Evolutionary conservation across 768 basidiomycete genomes (phyloP).

Genomic region (Podaxis mareebaensis): DNA sequence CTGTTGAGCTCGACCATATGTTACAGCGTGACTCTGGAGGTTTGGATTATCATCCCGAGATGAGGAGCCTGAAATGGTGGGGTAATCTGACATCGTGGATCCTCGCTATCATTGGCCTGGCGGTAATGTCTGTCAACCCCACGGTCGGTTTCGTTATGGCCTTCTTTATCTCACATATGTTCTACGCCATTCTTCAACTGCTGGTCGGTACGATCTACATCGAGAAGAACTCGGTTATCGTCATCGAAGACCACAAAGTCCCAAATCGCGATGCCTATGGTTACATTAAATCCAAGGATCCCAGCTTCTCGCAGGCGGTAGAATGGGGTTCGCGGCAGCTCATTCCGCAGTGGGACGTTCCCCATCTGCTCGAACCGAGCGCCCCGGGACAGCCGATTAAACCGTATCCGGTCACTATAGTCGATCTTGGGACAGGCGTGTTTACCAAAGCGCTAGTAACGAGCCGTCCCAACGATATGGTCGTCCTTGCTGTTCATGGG

Average conservation of each 20-base stretch:
- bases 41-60: neutral
- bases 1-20: conserved; percentile 18
- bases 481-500: conserved; percentile 20
- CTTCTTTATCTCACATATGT: neutral
- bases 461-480: conserved; percentile 12
- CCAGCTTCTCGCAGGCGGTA: neutral
- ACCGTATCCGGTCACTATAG: conserved; percentile 1
- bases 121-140: neutral
- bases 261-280: conserved; percentile 8
- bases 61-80: neutral
- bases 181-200: conserved; percentile 2
- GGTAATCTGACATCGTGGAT: neutral
- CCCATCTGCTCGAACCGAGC: neutral
- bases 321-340: conserved; percentile 17
- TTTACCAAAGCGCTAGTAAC: conserved; percentile 11
- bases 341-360: conserved; percentile 4
- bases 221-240: conserved; percentile 13
- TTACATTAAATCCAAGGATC: conserved; percentile 17
- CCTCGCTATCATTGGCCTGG: neutral
- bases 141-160: neutral
- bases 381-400: neutral
- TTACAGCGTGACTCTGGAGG: conserved; percentile 5
- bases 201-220: conserved; percentile 9
- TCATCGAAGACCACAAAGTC: conserved; percentile 13
- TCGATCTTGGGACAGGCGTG: conserved; percentile 13